phyloP scores from a whole-genome alignment of 345 rosid species.

The Erysimum cheiranthoides region DNA sequence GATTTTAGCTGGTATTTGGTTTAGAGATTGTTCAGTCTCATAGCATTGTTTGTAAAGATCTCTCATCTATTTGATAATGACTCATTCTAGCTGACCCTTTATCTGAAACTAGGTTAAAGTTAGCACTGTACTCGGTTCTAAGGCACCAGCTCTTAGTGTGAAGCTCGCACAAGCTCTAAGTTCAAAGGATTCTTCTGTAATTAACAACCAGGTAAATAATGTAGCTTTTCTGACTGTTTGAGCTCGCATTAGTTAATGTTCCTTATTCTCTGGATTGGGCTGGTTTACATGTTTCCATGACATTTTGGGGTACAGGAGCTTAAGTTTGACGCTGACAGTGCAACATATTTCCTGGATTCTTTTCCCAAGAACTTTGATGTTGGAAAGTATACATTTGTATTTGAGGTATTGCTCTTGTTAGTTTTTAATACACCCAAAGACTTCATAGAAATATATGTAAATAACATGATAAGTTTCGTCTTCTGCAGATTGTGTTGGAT shows the following conservation, averaged over 20 bases:
- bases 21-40: constrained; percentile 6
- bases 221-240: constrained; percentile 17
- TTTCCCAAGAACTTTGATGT: constrained; percentile 71
- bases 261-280: constrained; percentile 16
- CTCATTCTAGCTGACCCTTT: not conserved
- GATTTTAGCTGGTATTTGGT: not conserved
- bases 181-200: constrained; percentile 59
- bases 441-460: constrained; percentile 23
- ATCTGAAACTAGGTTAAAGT: constrained; percentile 71
- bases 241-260: constrained; percentile 8
- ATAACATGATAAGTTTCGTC: constrained; percentile 21
- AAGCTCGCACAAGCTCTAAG: constrained; percentile 63
- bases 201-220: constrained; percentile 69
- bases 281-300: constrained; percentile 14
- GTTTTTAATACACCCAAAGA: constrained; percentile 5
- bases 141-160: constrained; percentile 81
- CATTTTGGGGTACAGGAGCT: constrained; percentile 67
- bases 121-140: constrained; percentile 82
- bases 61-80: constrained; percentile 3
- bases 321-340: constrained; percentile 62
- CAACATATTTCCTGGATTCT: constrained; percentile 55
- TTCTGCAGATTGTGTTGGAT: constrained; percentile 61
- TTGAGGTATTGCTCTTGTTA: constrained; percentile 66
- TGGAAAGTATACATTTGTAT: constrained; percentile 80
- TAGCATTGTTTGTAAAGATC: constrained; percentile 8